Evolutionary conservation across 148 eudicot genomes (phyloP).

Genomic region (Chenopodium quinoa): DNA sequence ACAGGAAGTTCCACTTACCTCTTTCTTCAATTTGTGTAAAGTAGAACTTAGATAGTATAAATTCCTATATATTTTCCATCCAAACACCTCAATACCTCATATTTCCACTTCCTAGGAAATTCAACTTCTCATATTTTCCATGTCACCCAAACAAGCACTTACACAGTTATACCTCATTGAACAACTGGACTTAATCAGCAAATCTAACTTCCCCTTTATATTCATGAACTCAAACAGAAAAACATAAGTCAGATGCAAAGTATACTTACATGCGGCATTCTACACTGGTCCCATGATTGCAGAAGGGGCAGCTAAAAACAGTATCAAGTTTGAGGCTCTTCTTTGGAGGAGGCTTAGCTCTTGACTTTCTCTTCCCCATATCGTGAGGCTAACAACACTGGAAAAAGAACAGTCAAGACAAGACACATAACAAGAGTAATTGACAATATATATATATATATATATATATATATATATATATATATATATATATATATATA

Average conservation of each 20-base stretch:
- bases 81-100: too few species aligned
- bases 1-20: too few species aligned
- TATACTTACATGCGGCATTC: constrained; percentile 81
- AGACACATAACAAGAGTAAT: background rate
- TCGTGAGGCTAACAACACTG: constrained; percentile 7
- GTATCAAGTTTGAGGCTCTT: constrained; percentile 88
- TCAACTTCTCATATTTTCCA: too few species aligned
- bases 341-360: constrained; percentile 88
- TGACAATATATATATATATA: background rate
- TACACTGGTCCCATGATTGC: constrained; percentile 84
- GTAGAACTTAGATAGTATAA: too few species aligned
- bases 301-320: constrained; percentile 88
- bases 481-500: too few species aligned
- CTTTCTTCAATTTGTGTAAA: too few species aligned
- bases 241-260: background rate
- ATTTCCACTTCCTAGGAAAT: too few species aligned
- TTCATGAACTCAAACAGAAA: background rate
- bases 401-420: constrained; percentile 1
- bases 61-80: too few species aligned
- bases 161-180: background rate
- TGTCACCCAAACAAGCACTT: too few species aligned
- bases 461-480: too few species aligned
- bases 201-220: background rate
- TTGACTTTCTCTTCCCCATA: constrained; percentile 95
- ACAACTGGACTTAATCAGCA: background rate